Evolutionary conservation across 2,329 filamentous ascomycete species (phyloP).

Genomic region (Fusarium heterosporum): DNA sequence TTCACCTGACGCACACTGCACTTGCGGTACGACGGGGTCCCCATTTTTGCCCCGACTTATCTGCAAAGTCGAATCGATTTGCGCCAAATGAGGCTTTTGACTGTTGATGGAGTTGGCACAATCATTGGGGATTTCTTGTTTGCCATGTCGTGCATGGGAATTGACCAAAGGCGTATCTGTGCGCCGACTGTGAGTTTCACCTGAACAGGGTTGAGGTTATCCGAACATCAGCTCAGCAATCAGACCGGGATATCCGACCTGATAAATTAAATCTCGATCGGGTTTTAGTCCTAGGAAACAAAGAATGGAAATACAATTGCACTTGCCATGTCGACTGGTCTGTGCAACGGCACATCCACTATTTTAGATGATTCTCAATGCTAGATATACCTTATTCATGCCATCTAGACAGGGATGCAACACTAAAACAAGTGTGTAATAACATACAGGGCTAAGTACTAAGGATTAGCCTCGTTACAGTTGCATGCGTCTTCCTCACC

Average conservation of each 20-base stretch:
- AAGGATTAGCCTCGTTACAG: constrained; percentile 29
- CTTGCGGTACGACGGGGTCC: constrained; percentile 26
- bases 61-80: constrained; percentile 19
- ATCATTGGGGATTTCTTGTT: constrained; percentile 6
- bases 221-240: constrained; percentile 10
- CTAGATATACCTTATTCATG: constrained; percentile 17
- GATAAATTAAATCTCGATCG: constrained; percentile 6
- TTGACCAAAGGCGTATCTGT: constrained; percentile 10
- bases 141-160: constrained; percentile 22
- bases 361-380: constrained; percentile 32
- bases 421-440: constrained; percentile 23
- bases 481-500: constrained; percentile 17
- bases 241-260: constrained; percentile 28
- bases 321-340: constrained; percentile 4
- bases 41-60: constrained; percentile 15
- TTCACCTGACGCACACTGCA: constrained; percentile 37
- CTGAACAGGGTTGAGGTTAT: neutral
- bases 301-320: constrained; percentile 11
- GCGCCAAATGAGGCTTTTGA: constrained; percentile 6
- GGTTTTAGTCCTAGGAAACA: constrained; percentile 7
- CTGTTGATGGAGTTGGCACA: constrained; percentile 1
- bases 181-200: constrained; percentile 19
- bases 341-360: constrained; percentile 24
- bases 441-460: constrained; percentile 9
- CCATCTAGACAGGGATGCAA: constrained; percentile 11